These are phyloP conservation scores for Erysimum cheiranthoides DNA, from an alignment of 345 rosid species.

Conservation along the genomic window DNA sequence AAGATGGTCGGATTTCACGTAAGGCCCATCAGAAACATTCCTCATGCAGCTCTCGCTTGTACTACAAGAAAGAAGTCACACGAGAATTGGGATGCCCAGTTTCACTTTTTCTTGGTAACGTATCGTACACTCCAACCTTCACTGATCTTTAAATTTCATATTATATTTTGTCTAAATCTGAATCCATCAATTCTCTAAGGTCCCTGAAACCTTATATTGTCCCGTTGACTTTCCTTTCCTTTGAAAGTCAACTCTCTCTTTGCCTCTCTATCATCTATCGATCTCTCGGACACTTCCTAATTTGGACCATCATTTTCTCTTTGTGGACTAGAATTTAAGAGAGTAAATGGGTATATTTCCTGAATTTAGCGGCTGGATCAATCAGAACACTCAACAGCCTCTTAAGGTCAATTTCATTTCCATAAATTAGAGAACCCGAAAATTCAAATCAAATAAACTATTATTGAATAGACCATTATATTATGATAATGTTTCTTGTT, in stretches of 20 bases:
- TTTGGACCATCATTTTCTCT: neutral
- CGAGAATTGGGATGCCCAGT: neutral
- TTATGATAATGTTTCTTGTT: constrained; percentile 5
- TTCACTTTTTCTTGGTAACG: neutral
- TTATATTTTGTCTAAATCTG: neutral
- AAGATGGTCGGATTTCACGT: neutral
- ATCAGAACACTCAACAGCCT: constrained; percentile 6
- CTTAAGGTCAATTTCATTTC: constrained; percentile 8
- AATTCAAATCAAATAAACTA: neutral
- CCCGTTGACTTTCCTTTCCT: neutral
- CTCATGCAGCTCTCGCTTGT: constrained; percentile 3
- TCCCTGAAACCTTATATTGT: neutral
- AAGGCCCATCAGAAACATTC: neutral
- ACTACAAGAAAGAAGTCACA: constrained; percentile 32
- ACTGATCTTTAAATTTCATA: neutral
- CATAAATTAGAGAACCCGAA: neutral
- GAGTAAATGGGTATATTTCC: neutral
- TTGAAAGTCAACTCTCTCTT: neutral
- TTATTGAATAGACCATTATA: neutral
- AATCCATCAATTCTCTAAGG: neutral
- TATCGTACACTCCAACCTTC: neutral
- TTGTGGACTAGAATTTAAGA: neutral
- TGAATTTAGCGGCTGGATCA: neutral
- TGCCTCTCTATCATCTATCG: neutral
- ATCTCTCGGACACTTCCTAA: neutral